Conservation (phyloP, 148 eudicot genomes). For the Bassia scoparia region DNA sequence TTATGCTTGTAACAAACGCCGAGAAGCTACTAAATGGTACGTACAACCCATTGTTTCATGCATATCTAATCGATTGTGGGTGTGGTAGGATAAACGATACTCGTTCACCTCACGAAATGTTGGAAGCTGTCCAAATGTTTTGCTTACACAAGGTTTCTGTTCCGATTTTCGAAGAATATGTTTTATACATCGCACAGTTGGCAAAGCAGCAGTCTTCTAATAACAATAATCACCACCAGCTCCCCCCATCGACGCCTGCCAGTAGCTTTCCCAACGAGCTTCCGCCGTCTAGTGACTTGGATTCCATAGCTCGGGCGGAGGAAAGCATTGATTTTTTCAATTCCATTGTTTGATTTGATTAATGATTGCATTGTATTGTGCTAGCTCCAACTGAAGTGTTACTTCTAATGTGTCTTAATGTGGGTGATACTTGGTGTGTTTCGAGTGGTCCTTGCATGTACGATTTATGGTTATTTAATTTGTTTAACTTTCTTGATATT, state of each 20-base stretch:
- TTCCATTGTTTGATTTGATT: too few relatives aligned
- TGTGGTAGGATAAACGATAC: constrained; percentile 4
- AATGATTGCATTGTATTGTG: background rate
- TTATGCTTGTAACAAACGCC: background rate
- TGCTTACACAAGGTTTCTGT: background rate
- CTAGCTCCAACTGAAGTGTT: too few relatives aligned
- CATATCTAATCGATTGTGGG: constrained; percentile 8
- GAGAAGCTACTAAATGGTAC: background rate
- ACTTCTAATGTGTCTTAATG: background rate
- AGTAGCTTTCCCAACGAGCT: background rate
- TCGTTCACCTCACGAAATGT: background rate
- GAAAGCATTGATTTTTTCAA: too few relatives aligned
- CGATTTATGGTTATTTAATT: background rate
- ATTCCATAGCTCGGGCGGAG: too few relatives aligned
- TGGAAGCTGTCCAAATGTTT: background rate
- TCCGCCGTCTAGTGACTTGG: background rate
- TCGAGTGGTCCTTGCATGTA: background rate
- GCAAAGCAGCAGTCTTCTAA: too few relatives aligned
- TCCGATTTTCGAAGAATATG: background rate
- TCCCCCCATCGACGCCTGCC: background rate
- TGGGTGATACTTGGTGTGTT: background rate
- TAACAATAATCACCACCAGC: too few relatives aligned
- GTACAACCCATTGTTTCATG: constrained; percentile 8
- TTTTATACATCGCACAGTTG: background rate
- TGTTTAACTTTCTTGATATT: background rate